Conservation (phyloP, 805 yeast genomes). For the Candida orba region DNA sequence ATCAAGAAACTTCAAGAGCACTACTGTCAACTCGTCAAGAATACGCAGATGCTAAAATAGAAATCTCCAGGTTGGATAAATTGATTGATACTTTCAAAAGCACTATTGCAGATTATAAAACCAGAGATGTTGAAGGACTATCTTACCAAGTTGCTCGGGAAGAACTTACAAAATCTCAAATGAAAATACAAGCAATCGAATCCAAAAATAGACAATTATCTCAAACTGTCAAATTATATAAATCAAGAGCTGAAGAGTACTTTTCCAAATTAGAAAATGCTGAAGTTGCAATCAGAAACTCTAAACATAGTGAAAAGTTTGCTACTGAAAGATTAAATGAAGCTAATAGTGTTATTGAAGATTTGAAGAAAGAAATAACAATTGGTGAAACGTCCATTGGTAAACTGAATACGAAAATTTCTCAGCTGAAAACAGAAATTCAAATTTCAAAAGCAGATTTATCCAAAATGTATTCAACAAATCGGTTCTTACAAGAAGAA, state of each 20-base stretch:
- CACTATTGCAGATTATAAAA: constrained; percentile 7
- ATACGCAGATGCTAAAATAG: constrained; percentile 33
- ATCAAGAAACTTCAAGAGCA: constrained; percentile 43
- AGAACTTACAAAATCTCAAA: constrained; percentile 39
- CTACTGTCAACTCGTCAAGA: constrained; percentile 37
- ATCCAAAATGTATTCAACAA: constrained; percentile 39
- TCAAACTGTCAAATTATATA: constrained; percentile 53
- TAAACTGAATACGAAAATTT: constrained; percentile 42
- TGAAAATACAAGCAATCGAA: constrained; percentile 49
- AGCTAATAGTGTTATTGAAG: constrained; percentile 37
- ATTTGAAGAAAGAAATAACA: constrained; percentile 46
- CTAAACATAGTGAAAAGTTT: constrained; percentile 53
- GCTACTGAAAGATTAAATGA: constrained; percentile 49
- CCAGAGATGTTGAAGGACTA: constrained; percentile 10
- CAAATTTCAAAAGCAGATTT: constrained; percentile 53
- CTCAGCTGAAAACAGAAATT: constrained; percentile 46
- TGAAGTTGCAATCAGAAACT: constrained; percentile 60
- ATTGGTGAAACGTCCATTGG: constrained; percentile 46
- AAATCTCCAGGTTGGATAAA: constrained; percentile 34
- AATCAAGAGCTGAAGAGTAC: constrained; percentile 67
- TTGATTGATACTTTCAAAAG: constrained; percentile 34
- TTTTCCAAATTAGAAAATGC: constrained; percentile 68
- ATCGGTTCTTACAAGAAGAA: constrained; percentile 49
- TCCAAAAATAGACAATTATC: constrained; percentile 50
- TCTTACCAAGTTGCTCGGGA: constrained; percentile 27